Conservation (phyloP, 805 yeast species). For the Kluyveromyces aestuarii region DNA sequence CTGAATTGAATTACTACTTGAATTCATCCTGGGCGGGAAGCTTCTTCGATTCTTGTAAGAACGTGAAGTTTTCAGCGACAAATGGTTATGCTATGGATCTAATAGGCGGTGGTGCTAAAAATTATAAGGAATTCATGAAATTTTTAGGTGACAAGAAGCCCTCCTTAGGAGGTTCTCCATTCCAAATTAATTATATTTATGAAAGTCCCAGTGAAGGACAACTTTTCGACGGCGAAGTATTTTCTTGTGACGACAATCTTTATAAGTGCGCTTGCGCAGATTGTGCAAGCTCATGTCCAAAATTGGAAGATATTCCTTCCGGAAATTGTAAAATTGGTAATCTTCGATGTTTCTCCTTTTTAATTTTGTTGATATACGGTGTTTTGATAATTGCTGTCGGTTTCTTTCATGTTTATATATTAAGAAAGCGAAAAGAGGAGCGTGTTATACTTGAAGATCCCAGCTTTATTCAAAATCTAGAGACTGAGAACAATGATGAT, state of each 20-base stretch:
- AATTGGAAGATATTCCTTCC: conserved; percentile 38
- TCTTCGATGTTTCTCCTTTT: conserved; percentile 67
- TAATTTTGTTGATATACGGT: conserved; percentile 44
- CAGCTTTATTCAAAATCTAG: conserved; percentile 20
- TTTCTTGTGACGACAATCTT: conserved; percentile 48
- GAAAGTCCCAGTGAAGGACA: conserved; percentile 13
- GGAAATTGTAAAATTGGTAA: conserved; percentile 46
- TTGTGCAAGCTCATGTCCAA: conserved; percentile 75
- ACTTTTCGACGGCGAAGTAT: conserved; percentile 15
- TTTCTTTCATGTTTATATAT: conserved; percentile 16
- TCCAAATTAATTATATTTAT: conserved; percentile 76
- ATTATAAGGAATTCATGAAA: conserved; percentile 63
- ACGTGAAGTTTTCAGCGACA: conserved; percentile 86
- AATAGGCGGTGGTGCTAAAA: conserved; percentile 93
- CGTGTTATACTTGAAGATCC: conserved; percentile 14
- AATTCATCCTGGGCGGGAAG: conserved; percentile 48
- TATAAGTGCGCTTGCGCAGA: conserved; percentile 88
- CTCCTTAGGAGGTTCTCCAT: conserved; percentile 87
- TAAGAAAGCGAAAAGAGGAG: conserved; percentile 12
- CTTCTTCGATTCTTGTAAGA: conserved; percentile 78
- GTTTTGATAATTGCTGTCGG: conserved; percentile 19
- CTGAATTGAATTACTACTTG: conserved; percentile 59
- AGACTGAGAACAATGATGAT: conserved; percentile 10
- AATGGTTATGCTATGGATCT: conserved; percentile 95
- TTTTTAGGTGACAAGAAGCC: conserved; percentile 95